Evolutionary conservation across 2,329 filamentous ascomycete genomes (phyloP).

Genomic region (Ophiostoma ips): DNA sequence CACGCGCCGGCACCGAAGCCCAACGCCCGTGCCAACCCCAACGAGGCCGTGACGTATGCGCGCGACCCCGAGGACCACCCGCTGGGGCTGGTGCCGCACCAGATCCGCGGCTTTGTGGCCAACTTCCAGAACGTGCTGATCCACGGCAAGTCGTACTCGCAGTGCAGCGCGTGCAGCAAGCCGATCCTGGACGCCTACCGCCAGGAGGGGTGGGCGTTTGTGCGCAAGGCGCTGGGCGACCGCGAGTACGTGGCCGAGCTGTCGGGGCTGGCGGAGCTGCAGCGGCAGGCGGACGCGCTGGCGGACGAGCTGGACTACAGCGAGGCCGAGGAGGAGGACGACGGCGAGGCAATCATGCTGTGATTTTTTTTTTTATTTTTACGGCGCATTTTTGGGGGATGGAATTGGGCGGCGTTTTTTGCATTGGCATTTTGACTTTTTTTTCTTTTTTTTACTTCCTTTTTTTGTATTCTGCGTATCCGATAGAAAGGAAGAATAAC

Average conservation of each 20-base stretch:
- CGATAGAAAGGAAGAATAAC: too few relatives aligned
- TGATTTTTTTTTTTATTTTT: constrained; percentile 12
- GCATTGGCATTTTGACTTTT: background rate
- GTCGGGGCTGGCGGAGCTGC: constrained; percentile 60
- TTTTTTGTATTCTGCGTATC: background rate
- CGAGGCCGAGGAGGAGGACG: constrained; percentile 36
- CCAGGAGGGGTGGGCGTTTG: constrained; percentile 58
- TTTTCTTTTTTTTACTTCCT: background rate
- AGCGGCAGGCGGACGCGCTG: constrained; percentile 40
- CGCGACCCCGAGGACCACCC: constrained; percentile 45
- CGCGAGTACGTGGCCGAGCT: constrained; percentile 68
- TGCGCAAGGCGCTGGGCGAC: constrained; percentile 59
- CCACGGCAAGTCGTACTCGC: constrained; percentile 60
- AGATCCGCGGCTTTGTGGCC: constrained; percentile 63
- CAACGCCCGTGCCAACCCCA: constrained; percentile 21
- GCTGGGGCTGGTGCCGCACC: constrained; percentile 61
- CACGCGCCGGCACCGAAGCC: constrained; percentile 41
- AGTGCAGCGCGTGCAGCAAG: constrained; percentile 67
- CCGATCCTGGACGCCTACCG: constrained; percentile 56
- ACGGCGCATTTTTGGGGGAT: too few relatives aligned
- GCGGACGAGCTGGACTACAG: constrained; percentile 46
- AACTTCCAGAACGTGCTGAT: constrained; percentile 63
- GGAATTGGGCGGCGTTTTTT: background rate
- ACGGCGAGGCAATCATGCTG: constrained; percentile 42
- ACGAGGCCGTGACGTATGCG: constrained; percentile 30